phyloP scores from a whole-genome alignment of 352 stramenopile species.

The Elongisporangium undulatum region DNA sequence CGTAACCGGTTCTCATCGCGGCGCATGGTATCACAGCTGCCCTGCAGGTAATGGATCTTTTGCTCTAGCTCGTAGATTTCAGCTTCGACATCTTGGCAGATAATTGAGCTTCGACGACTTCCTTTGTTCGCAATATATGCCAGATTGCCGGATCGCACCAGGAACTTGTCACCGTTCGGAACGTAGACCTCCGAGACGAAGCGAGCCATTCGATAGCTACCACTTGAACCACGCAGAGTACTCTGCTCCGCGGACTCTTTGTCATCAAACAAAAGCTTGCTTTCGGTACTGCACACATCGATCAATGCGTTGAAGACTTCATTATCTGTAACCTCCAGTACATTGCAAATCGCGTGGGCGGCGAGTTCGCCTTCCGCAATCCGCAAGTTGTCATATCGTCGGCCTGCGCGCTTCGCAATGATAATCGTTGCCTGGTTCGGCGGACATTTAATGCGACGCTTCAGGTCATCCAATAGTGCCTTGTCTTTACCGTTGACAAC shows the following conservation, averaged over 20 bases:
- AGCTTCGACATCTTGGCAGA: conserved; percentile 66
- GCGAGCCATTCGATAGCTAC: conserved; percentile 55
- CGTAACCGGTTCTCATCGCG: conserved; percentile 46
- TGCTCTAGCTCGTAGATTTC: conserved; percentile 58
- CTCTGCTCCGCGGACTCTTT: conserved; percentile 45
- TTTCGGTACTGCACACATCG: conserved; percentile 74
- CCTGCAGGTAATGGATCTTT: conserved; percentile 41
- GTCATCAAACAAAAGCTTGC: conserved; percentile 67
- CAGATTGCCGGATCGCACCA: conserved; percentile 71
- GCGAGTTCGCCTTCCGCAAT: conserved; percentile 44
- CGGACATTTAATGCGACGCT: conserved; percentile 56
- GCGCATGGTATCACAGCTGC: conserved; percentile 38
- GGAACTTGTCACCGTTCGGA: conserved; percentile 69
- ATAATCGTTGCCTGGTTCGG: conserved; percentile 77
- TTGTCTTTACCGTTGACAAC: conserved; percentile 78
- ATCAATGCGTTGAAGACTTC: conserved; percentile 83
- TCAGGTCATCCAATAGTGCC: conserved; percentile 66
- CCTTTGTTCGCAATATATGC: conserved; percentile 80
- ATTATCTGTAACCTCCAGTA: conserved; percentile 65
- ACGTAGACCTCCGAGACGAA: conserved; percentile 71
- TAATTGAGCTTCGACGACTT: conserved; percentile 53
- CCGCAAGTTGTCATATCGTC: conserved; percentile 51
- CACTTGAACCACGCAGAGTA: conserved; percentile 51
- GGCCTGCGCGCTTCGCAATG: conserved; percentile 56
- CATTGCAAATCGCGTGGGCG: conserved; percentile 69